phyloP scores from a whole-genome alignment of 139 green algal genomes.

The Mesostigma viride region DNA sequence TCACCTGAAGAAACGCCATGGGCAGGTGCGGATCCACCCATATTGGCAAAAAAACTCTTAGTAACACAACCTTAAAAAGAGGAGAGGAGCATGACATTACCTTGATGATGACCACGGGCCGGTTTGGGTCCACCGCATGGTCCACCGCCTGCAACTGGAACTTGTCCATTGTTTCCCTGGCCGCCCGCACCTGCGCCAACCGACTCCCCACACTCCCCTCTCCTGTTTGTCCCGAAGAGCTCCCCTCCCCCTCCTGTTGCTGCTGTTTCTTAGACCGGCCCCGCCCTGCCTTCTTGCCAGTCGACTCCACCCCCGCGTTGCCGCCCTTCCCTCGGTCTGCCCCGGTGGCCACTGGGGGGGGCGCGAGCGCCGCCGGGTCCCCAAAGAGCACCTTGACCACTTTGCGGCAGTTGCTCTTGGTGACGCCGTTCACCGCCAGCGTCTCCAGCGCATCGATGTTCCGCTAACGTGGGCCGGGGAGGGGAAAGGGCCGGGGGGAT shows the following conservation, averaged over 20 bases:
- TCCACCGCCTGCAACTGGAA: background rate
- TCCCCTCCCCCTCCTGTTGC: background rate
- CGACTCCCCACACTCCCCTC: background rate
- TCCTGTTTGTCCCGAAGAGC: background rate
- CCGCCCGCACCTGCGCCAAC: too few relatives aligned
- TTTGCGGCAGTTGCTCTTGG: background rate
- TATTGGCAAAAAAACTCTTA: too few relatives aligned
- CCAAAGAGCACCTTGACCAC: background rate
- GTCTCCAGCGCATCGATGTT: constrained; percentile 7
- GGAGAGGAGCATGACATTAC: too few relatives aligned
- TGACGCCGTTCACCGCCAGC: background rate
- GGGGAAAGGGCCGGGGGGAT: background rate
- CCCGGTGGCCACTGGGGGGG: too few relatives aligned
- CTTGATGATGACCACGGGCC: constrained; percentile 4
- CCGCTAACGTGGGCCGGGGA: background rate
- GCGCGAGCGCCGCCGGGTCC: too few relatives aligned
- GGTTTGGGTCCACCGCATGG: background rate
- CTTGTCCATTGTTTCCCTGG: background rate
- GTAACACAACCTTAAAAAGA: too few relatives aligned
- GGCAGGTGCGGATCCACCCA: too few relatives aligned
- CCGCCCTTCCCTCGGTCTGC: too few relatives aligned
- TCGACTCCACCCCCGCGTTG: too few relatives aligned
- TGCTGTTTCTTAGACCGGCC: too few relatives aligned
- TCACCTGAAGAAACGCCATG: too few relatives aligned
- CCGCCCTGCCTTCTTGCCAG: too few relatives aligned